phyloP scores from a whole-genome alignment of 1,284 basidiomycete genomes.

The Ceratobasidium sp. region DNA sequence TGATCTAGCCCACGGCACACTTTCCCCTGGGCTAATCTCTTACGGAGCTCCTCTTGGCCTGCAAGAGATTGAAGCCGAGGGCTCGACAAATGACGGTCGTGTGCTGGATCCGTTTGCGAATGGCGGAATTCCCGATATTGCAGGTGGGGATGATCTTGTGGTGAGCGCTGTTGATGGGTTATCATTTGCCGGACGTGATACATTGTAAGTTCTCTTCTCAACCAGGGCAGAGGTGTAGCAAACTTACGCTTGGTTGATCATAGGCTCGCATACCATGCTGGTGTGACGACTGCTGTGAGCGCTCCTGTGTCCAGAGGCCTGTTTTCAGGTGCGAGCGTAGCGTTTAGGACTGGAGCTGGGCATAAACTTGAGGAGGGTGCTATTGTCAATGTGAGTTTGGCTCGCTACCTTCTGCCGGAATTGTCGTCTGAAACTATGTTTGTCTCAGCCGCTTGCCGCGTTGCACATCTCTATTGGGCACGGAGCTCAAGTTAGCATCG shows the following conservation, averaged over 20 bases:
- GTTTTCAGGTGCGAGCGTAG: constrained; percentile 73
- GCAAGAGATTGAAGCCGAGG: constrained; percentile 48
- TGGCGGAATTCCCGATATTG: constrained; percentile 16
- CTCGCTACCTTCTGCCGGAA: constrained; percentile 82
- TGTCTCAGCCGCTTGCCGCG: constrained; percentile 67
- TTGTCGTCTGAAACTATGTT: too few relatives aligned
- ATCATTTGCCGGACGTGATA: constrained; percentile 75
- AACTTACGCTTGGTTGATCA: neutral
- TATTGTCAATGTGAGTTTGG: constrained; percentile 71
- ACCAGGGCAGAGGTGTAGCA: neutral
- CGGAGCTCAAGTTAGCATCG: constrained; percentile 66
- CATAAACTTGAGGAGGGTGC: constrained; percentile 75
- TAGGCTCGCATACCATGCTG: constrained; percentile 25
- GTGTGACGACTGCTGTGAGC: constrained; percentile 59
- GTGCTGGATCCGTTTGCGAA: constrained; percentile 50
- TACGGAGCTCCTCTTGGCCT: constrained; percentile 49
- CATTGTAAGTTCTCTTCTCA: constrained; percentile 65
- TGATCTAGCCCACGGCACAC: constrained; percentile 39
- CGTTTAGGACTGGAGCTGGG: constrained; percentile 72
- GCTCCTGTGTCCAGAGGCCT: constrained; percentile 66
- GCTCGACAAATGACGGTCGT: constrained; percentile 43
- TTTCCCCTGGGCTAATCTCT: constrained; percentile 49
- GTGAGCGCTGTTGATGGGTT: constrained; percentile 80
- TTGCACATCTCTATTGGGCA: constrained; percentile 76
- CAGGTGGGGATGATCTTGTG: constrained; percentile 64